Evolutionary conservation across 306 rosid species (phyloP).

Genomic region (Luffa aegyptiaca): DNA sequence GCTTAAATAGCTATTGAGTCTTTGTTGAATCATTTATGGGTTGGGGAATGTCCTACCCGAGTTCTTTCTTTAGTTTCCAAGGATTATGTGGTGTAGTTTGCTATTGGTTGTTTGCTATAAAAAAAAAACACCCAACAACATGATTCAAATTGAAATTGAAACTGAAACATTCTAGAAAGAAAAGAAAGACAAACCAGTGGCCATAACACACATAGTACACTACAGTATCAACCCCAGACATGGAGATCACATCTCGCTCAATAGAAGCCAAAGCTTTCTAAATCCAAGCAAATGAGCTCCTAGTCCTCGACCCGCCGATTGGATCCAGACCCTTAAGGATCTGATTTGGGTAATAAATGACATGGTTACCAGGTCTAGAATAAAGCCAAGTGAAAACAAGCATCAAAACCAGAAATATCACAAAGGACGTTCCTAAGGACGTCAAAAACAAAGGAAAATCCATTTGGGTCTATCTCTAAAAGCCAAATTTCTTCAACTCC

Average conservation of each 20-base stretch:
- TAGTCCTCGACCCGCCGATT: slow-evolving; percentile 30
- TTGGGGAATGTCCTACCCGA: no score
- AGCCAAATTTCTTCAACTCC: neutral
- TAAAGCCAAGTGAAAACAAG: slow-evolving; percentile 48
- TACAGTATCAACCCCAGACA: slow-evolving; percentile 90
- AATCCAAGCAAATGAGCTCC: slow-evolving; percentile 80
- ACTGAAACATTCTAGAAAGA: neutral
- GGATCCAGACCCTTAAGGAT: slow-evolving; percentile 71
- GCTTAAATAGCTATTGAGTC: no score
- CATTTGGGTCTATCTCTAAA: slow-evolving; percentile 38
- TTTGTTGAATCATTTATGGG: no score
- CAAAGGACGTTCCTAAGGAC: slow-evolving; percentile 76
- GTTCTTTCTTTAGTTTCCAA: no score
- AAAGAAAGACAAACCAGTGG: slow-evolving; percentile 43
- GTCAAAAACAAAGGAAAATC: slow-evolving; percentile 70
- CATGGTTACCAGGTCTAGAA: slow-evolving; percentile 57
- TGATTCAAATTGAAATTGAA: neutral
- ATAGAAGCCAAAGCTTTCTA: slow-evolving; percentile 51
- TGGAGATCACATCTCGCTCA: slow-evolving; percentile 50
- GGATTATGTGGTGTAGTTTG: no score
- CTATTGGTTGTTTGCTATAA: no score
- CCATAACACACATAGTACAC: slow-evolving; percentile 75
- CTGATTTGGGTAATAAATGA: slow-evolving; percentile 86
- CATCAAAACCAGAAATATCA: slow-evolving; percentile 58
- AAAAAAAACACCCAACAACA: neutral